phyloP scores from a whole-genome alignment of 305 asterid genomes.

The Stenogyne calaminthoides region DNA sequence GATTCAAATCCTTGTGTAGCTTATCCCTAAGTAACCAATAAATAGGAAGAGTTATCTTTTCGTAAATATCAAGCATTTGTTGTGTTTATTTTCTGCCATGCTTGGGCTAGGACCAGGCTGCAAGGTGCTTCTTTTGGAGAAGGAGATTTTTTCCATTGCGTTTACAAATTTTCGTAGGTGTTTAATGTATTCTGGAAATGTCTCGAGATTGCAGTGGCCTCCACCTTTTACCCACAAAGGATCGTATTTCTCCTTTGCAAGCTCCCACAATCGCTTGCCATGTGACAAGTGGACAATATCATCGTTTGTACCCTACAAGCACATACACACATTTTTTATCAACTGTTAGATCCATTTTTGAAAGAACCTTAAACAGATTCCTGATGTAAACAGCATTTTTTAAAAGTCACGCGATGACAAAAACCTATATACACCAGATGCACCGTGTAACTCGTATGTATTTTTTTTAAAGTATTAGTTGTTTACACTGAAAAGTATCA shows the following conservation, averaged over 20 bases:
- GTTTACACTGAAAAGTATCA: too few species aligned
- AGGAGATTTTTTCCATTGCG: constrained; percentile 89
- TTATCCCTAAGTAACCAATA: constrained; percentile 24
- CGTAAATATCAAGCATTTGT: constrained; percentile 77
- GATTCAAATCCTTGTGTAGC: constrained; percentile 12
- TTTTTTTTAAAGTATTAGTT: too few species aligned
- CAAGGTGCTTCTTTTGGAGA: constrained; percentile 56
- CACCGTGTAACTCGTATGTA: too few species aligned
- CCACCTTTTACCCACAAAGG: constrained; percentile 97
- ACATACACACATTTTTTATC: too few species aligned
- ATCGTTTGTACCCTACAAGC: constrained; percentile 80
- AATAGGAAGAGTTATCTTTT: constrained; percentile 43
- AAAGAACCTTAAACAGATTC: background rate
- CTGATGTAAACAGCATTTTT: background rate
- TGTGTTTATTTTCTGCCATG: constrained; percentile 59
- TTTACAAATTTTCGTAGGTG: constrained; percentile 76
- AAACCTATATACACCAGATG: too few species aligned
- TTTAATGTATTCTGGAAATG: constrained; percentile 88
- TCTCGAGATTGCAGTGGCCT: constrained; percentile 96
- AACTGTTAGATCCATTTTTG: too few species aligned
- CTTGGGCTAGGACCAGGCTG: constrained; percentile 36
- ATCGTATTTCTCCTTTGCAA: constrained; percentile 86
- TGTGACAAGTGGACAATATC: constrained; percentile 92
- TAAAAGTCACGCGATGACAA: too few species aligned
- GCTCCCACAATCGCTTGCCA: constrained; percentile 98